Evolutionary conservation across 2,329 filamentous ascomycete genomes (phyloP).

Genomic region (Fusarium brevicatenulatum): DNA sequence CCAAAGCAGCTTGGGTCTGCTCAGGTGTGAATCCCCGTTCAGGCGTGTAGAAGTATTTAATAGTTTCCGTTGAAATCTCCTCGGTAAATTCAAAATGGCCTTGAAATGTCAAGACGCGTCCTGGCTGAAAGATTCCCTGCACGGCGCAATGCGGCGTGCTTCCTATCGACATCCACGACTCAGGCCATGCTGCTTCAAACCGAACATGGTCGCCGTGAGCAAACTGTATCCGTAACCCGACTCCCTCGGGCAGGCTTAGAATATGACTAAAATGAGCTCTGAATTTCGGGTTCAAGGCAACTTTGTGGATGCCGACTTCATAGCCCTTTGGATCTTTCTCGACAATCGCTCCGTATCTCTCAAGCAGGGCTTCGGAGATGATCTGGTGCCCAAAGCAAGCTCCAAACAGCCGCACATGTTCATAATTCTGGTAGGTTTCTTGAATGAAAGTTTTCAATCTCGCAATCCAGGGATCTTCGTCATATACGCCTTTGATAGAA

Average conservation of each 20-base stretch:
- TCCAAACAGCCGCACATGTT: neutral
- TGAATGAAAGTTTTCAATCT: neutral
- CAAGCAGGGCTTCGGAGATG: neutral
- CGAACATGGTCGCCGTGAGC: neutral
- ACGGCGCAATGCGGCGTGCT: neutral
- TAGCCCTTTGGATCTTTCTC: neutral
- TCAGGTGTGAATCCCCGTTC: neutral
- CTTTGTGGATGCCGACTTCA: neutral
- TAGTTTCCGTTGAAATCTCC: neutral
- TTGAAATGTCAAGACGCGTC: neutral
- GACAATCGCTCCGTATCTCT: neutral
- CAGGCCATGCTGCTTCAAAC: neutral
- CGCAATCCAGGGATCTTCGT: neutral
- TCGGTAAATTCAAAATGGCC: neutral
- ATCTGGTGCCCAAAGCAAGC: neutral
- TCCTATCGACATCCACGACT: neutral
- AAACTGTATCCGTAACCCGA: neutral
- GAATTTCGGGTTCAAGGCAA: neutral
- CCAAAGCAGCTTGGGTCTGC: neutral
- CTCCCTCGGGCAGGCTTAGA: neutral
- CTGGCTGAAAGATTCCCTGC: neutral
- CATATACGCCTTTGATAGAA: neutral
- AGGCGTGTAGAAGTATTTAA: neutral
- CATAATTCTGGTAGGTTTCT: neutral
- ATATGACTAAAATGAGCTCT: neutral